Evolutionary conservation across 805 yeast genomes (phyloP).

Genomic region (Candida sakaeoensis): DNA sequence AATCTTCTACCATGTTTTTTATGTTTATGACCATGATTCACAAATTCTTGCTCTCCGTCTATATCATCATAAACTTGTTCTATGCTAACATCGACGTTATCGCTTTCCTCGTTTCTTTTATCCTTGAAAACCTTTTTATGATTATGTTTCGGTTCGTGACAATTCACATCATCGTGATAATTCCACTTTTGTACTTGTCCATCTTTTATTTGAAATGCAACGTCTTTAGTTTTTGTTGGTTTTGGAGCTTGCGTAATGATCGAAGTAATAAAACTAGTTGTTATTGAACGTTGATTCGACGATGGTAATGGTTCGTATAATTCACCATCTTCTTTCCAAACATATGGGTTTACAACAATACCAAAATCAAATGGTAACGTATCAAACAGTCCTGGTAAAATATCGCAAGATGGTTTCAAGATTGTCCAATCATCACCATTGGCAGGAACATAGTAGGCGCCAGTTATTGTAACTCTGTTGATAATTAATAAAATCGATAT

Average conservation of each 20-base stretch:
- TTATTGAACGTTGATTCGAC: slow-evolving; percentile 11
- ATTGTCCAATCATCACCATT: slow-evolving; percentile 35
- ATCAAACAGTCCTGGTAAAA: slow-evolving; percentile 16
- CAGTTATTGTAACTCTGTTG: slow-evolving; percentile 2
- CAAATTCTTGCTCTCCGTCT: slow-evolving; percentile 3
- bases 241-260: slow-evolving; percentile 18
- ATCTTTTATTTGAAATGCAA: slow-evolving; percentile 22
- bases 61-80: slow-evolving; percentile 10
- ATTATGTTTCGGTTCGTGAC: neutral
- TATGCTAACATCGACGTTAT: neutral
- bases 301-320: slow-evolving; percentile 17
- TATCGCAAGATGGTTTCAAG: slow-evolving; percentile 20
- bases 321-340: slow-evolving; percentile 17
- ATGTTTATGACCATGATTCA: slow-evolving; percentile 4
- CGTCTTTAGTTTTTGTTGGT: slow-evolving; percentile 19
- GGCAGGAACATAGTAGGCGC: slow-evolving; percentile 20
- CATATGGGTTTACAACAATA: slow-evolving; percentile 28
- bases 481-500: neutral
- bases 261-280: slow-evolving; percentile 16
- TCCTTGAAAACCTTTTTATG: neutral
- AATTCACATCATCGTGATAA: slow-evolving; percentile 1
- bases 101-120: neutral
- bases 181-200: slow-evolving; percentile 26
- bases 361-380: slow-evolving; percentile 35
- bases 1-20: neutral